A percentile compares a stretch with the other conserved stretches of the same genome.
phyloP scores from a whole-genome alignment of 2,329 filamentous ascomycete genomes.

The Fusarium sp. region DNA sequence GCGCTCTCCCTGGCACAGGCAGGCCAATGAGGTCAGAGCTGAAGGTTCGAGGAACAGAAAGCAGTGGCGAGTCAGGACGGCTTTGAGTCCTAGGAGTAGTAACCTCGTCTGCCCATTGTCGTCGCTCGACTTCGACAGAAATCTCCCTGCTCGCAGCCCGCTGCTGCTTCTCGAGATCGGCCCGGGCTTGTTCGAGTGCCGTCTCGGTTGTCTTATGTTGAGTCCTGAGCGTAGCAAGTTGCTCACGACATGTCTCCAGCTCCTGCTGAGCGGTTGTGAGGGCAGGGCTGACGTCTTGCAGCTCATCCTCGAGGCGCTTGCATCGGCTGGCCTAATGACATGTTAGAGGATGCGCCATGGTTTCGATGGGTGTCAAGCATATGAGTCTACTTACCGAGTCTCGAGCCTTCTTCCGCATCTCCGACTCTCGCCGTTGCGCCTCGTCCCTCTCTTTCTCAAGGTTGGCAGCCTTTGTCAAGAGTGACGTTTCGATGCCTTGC shows the following conservation, averaged over 20 bases:
- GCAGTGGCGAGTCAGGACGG: slow-evolving; percentile 66
- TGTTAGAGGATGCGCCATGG: slow-evolving; percentile 24
- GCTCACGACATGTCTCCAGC: slow-evolving; percentile 67
- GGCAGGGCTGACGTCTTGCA: slow-evolving; percentile 76
- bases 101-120: slow-evolving; percentile 66
- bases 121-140: slow-evolving; percentile 56
- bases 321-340: slow-evolving; percentile 67
- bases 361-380: background rate
- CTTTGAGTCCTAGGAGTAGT: slow-evolving; percentile 60
- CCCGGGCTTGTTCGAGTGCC: slow-evolving; percentile 67
- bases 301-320: slow-evolving; percentile 82
- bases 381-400: slow-evolving; percentile 75
- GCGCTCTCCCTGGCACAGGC: slow-evolving; percentile 51
- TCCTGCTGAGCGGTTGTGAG: slow-evolving; percentile 75
- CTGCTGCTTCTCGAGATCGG: slow-evolving; percentile 65
- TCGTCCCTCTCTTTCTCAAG: slow-evolving; percentile 95
- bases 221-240: slow-evolving; percentile 72
- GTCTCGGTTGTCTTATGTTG: slow-evolving; percentile 75
- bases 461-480: slow-evolving; percentile 80
- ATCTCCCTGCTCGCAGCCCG: slow-evolving; percentile 44
- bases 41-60: slow-evolving; percentile 64
- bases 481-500: slow-evolving; percentile 92
- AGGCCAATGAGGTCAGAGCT: slow-evolving; percentile 67
- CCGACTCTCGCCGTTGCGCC: slow-evolving; percentile 82
- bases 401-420: slow-evolving; percentile 88